Evolutionary conservation across 2,329 filamentous ascomycete species (phyloP).

Genomic region (Penicillium verrucosum): DNA sequence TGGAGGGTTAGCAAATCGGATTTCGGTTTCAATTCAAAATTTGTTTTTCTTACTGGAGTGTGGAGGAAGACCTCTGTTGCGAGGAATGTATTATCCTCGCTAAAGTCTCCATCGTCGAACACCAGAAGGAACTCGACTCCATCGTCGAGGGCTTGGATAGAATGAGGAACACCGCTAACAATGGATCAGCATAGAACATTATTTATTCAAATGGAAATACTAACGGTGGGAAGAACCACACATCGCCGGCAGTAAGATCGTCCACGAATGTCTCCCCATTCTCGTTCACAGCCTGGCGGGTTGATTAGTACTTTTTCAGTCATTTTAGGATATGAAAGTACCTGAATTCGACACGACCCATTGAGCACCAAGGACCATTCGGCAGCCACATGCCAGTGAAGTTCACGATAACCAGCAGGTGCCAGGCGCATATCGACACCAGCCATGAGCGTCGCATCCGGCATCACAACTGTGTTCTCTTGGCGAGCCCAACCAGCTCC

Average conservation of each 20-base stretch:
- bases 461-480: slow-evolving; percentile 53
- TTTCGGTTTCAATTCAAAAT: neutral
- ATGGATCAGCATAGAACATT: neutral
- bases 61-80: slow-evolving; percentile 60
- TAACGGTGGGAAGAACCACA: slow-evolving; percentile 74
- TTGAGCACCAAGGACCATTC: slow-evolving; percentile 43
- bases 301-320: neutral
- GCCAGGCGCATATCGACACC: slow-evolving; percentile 59
- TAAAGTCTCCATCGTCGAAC: slow-evolving; percentile 59
- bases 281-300: slow-evolving; percentile 31
- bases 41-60: slow-evolving; percentile 27
- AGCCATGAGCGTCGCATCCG: slow-evolving; percentile 51
- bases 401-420: slow-evolving; percentile 58
- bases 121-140: slow-evolving; percentile 64
- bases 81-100: slow-evolving; percentile 71
- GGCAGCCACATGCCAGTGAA: slow-evolving; percentile 52
- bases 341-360: slow-evolving; percentile 38
- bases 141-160: slow-evolving; percentile 68
- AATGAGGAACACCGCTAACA: slow-evolving; percentile 65
- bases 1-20: neutral
- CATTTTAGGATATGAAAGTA: neutral
- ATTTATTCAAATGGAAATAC: neutral
- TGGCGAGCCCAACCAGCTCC: slow-evolving; percentile 54
- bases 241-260: slow-evolving; percentile 70
- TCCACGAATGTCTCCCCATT: slow-evolving; percentile 76